Base-by-base conservation (phyloP, 2,329 filamentous ascomycete species). In the Colletotrichum sansevieriae region DNA sequence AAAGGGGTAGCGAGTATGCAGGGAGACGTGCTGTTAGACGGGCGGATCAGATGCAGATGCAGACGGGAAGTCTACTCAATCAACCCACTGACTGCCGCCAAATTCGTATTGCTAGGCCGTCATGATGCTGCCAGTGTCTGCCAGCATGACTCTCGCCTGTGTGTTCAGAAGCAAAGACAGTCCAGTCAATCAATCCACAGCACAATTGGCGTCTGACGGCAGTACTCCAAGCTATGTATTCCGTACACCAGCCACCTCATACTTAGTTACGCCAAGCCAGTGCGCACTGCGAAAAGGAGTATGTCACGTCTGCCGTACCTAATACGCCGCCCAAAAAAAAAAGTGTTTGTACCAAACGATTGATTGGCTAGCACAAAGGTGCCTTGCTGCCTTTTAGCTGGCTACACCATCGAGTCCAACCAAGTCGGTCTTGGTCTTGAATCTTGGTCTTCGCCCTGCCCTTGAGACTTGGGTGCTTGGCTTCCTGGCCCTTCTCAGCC, bases 11-110 rank as follows among this genome's bases (percentile, higher is more conserved):
- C 58, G 44, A 60, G 44, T 35, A 15, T 20, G 54, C 35, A 57
- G 37, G 37, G 35, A 43, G 39, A 13, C 35, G 35, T 41, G 54
- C 35, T 57, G 13, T 25, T 25, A 57, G 37, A 44, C 54, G 54
- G 22, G 37, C 4, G 39, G 37, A 44, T 43, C 54, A 44, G 52
- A 41, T 39, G 52, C 35, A 55, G 35, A 55, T 39, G 33, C 12
- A 57, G 12, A 29, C 8, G 29, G 29, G 54, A 51, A 41, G 46
- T 51, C 46, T 52, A 37, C 52, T 41, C 44, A 4, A 29, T 29
- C 4, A 61, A 52, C 58, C 58, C 61, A 68, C 65, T 65, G 65
- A 60, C 62, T 29, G 46, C 44, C 35, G 20, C 46, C 37, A 39
- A n/a, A 5, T 35, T 41, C 52, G 41, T 25, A 64, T 41, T 47